Base-by-base conservation (phyloP, 2,329 filamentous ascomycete species). In the Exophiala sp. region DNA sequence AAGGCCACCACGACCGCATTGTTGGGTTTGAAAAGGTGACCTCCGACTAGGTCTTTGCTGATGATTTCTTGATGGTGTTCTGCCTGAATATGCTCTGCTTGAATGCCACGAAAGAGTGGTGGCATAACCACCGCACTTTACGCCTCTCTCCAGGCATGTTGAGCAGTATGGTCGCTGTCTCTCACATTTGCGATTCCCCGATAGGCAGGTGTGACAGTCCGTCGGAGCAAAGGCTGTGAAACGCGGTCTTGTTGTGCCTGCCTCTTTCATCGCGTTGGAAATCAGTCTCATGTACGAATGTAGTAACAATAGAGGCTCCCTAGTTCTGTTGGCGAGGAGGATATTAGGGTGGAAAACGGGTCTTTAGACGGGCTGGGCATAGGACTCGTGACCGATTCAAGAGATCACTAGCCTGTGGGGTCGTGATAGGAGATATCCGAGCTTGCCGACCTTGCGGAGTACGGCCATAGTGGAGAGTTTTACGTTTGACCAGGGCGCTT, bases 71-170 rank as follows among this genome's bases (percentile, higher is more conserved):
- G 14, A 24, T 35, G 44, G 20, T 47, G 12, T 18, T 9, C 10
- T 47, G 9, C 33, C 16, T 20, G 45, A 48, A 32, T 48, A 48
- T 39, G 34, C 16, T 29, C 45, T 48, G 45, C 45, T 32, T 48
- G 18, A 33, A 40, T 48, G 34, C 45, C 45, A 48, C 29, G 45
- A 39, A 39, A 48, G 45, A 32, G 45, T 8, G 9, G 45, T 48
- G 45, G 21, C 45, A 48, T 48, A 48, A 16, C 33, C 45, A 14
- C 45, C 45, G 45, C 45, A 48, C 34, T 39, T 48, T 1, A 39
- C 10, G 7, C 45, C 45, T 48, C 20, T 38, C 4, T 48, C 45
- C 16, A 48, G 34, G 18, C 45, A 48, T 18, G 35, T 38, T 38
- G 35, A 38, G 35, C 35, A 38, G 35, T 38, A 38, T 38, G 35